Evolutionary conservation across 192 early-diverging fungal genomes (phyloP).

Genomic region (Coemansia sp.): DNA sequence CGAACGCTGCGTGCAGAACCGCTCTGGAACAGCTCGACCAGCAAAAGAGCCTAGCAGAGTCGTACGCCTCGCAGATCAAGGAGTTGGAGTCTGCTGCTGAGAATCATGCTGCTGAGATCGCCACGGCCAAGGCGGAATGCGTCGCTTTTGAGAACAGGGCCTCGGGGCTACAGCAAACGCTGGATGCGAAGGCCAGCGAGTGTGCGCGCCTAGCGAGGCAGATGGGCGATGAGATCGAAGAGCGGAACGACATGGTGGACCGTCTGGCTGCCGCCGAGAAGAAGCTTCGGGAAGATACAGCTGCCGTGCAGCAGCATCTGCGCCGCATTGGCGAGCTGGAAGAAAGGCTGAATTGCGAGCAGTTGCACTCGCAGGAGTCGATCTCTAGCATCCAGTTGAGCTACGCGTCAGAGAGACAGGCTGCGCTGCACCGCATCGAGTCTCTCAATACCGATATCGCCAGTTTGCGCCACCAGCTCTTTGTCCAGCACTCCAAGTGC

Average conservation of each 20-base stretch:
- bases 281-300: neutral
- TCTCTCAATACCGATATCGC: neutral
- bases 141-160: neutral
- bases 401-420: neutral
- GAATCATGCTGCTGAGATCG: neutral
- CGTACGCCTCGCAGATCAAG: neutral
- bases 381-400: neutral
- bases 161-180: neutral
- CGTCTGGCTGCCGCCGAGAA: neutral
- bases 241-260: neutral
- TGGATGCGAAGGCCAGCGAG: neutral
- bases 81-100: neutral
- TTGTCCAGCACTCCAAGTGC: neutral
- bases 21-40: neutral
- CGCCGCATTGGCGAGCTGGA: slow-evolving; percentile 8
- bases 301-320: neutral
- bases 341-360: neutral
- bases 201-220: neutral
- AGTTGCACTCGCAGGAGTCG: neutral
- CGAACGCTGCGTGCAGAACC: neutral
- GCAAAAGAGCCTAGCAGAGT: neutral
- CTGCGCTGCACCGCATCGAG: neutral
- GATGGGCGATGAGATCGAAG: neutral
- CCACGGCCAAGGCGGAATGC: neutral
- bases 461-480: neutral